phyloP scores from a whole-genome alignment of 352 stramenopile species.

The Pythium grandisporangium region DNA sequence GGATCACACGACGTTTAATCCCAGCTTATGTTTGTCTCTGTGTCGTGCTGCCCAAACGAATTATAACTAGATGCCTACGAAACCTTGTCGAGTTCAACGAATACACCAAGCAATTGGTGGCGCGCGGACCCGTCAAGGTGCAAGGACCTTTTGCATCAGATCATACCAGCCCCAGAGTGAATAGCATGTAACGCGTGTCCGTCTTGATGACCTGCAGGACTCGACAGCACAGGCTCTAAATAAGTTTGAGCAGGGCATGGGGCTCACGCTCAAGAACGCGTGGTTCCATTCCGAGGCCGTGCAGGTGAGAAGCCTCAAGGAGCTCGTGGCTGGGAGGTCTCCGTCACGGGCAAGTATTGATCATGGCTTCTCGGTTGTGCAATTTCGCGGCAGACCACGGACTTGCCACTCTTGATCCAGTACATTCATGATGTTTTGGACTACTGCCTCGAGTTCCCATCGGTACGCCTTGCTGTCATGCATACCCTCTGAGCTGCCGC shows the following conservation, averaged over 20 bases:
- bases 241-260: constrained; percentile 86
- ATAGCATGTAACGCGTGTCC: no score
- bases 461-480: constrained; percentile 17
- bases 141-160: neutral
- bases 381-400: constrained; percentile 50
- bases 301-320: no score
- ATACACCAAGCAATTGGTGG: constrained; percentile 57
- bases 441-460: constrained; percentile 63
- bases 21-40: neutral
- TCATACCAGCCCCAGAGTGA: no score
- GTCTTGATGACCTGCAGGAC: constrained; percentile 25
- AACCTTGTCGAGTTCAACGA: constrained; percentile 80
- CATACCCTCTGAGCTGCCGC: no score
- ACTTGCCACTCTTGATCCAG: constrained; percentile 83
- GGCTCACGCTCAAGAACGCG: constrained; percentile 82
- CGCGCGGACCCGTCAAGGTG: constrained; percentile 61
- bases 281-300: constrained; percentile 87
- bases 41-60: neutral
- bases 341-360: neutral
- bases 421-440: constrained; percentile 83
- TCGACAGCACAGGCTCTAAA: constrained; percentile 63
- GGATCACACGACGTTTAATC: no score
- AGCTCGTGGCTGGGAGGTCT: neutral
- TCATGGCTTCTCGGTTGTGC: neutral
- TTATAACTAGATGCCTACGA: constrained; percentile 46